phyloP scores from a whole-genome alignment of 2,329 filamentous ascomycete genomes.

The Ilyonectria destructans region DNA sequence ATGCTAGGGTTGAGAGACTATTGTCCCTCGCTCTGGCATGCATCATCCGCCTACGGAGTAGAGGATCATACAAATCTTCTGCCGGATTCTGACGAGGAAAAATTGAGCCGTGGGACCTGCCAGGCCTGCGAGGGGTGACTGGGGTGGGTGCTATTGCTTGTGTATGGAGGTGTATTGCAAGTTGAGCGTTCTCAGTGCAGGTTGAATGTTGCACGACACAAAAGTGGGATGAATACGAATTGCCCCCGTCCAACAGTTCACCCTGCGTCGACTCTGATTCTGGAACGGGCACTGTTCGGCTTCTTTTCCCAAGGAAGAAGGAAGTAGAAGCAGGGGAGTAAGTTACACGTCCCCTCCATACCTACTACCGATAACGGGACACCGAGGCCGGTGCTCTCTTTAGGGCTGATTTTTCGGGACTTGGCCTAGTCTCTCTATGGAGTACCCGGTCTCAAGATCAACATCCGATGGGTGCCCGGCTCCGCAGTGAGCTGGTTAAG shows the following conservation, averaged over 20 bases:
- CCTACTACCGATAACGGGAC: not conserved
- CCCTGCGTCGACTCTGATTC: conserved; percentile 30
- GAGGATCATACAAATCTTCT: conserved; percentile 21
- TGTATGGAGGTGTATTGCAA: conserved; percentile 24
- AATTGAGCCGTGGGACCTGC: conserved; percentile 10
- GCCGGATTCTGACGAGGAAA: conserved; percentile 21
- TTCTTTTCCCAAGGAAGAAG: conserved; percentile 20
- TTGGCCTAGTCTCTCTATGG: not conserved
- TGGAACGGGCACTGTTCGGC: conserved; percentile 6
- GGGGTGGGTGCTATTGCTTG: conserved; percentile 19
- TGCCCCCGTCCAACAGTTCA: conserved; percentile 21
- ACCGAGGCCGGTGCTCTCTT: conserved; percentile 10
- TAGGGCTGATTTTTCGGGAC: conserved; percentile 7
- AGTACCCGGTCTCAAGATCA: conserved; percentile 11
- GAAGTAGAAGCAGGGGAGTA: conserved; percentile 9
- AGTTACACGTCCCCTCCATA: not conserved
- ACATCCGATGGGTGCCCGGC: not conserved
- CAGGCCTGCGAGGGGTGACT: conserved; percentile 22
- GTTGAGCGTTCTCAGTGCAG: conserved; percentile 28
- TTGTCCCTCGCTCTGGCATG: conserved; percentile 26
- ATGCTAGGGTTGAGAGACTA: conserved; percentile 17
- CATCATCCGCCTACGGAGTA: not conserved
- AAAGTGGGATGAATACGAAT: conserved; percentile 43
- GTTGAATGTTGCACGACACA: conserved; percentile 23
- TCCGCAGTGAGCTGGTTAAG: conserved; percentile 11